Evolutionary conservation across 148 eudicot genomes (phyloP).

Genomic region (Simmondsia chinensis): DNA sequence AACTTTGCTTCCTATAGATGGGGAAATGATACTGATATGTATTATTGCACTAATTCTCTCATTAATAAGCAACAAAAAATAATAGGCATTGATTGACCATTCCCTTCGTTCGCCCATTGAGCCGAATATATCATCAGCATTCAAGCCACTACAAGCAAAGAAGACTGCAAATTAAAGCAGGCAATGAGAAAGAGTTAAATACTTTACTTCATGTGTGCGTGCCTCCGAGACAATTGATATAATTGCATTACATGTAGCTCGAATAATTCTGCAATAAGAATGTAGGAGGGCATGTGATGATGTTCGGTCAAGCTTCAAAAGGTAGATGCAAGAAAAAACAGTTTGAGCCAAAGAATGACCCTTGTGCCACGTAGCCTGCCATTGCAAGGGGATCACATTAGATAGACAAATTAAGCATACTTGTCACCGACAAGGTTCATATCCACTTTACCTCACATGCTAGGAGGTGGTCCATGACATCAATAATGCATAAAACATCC

Average conservation of each 20-base stretch:
- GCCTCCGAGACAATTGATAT: constrained; percentile 84
- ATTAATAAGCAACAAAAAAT: no score
- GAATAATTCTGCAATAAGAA: constrained; percentile 73
- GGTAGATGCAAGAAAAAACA: constrained; percentile 85
- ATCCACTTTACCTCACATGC: constrained; percentile 77
- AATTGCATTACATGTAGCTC: constrained; percentile 80
- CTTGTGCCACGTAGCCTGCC: constrained; percentile 99
- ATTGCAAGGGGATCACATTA: constrained; percentile 12
- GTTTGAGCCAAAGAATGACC: constrained; percentile 97
- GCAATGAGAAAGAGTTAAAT: constrained; percentile 31
- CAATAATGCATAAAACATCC: constrained; percentile 60
- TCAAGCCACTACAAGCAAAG: no score
- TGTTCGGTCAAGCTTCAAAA: constrained; percentile 76
- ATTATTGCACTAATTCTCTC: no score
- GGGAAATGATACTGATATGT: no score
- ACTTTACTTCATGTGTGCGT: constrained; percentile 96
- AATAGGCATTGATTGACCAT: no score
- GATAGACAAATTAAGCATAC: background rate
- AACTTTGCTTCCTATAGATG: no score
- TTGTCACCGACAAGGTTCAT: background rate
- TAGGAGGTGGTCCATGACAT: constrained; percentile 89
- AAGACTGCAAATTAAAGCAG: no score
- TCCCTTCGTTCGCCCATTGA: no score
- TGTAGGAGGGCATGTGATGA: constrained; percentile 75
- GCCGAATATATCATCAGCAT: no score